Evolutionary conservation across 2,329 filamentous ascomycete genomes (phyloP).

Genomic region (Incumbomyces lentus): DNA sequence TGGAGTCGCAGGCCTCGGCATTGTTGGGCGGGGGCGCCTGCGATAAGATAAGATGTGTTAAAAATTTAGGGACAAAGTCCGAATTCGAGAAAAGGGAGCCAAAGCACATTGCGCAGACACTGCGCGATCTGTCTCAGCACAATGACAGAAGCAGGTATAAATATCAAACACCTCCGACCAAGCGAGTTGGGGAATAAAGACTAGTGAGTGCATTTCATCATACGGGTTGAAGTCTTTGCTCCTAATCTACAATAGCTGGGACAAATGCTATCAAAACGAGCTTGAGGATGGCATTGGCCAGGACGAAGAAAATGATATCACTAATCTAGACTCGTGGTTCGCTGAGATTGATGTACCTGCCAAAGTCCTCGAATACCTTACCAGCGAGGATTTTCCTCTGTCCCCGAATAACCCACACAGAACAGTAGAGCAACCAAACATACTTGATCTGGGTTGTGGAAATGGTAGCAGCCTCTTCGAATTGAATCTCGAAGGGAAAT

Average conservation of each 20-base stretch:
- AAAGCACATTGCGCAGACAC: neutral
- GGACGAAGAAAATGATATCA: constrained; percentile 44
- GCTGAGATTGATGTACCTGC: constrained; percentile 80
- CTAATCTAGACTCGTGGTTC: constrained; percentile 81
- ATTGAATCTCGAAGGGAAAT: constrained; percentile 56
- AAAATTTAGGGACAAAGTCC: no score
- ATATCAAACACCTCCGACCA: constrained; percentile 52
- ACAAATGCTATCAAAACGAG: constrained; percentile 37
- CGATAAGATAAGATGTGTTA: constrained; percentile 8
- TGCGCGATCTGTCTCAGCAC: neutral
- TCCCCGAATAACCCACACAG: constrained; percentile 25
- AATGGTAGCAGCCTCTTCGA: constrained; percentile 86
- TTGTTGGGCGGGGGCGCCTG: neutral
- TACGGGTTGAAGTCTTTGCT: neutral
- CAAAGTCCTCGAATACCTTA: constrained; percentile 63
- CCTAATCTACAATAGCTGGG: constrained; percentile 49
- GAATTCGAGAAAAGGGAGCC: neutral
- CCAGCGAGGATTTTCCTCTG: constrained; percentile 37
- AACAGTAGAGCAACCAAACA: constrained; percentile 20
- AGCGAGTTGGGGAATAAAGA: constrained; percentile 79
- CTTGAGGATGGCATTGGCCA: constrained; percentile 18
- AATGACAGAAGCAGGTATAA: neutral
- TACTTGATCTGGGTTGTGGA: constrained; percentile 79
- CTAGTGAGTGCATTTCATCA: constrained; percentile 52
- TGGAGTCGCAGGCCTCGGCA: neutral